Evolutionary conservation across 176 grass and related monocot genomes (phyloP), one percentile per base, ranked within the genome.

Genomic region (Elymus sibiricus): DNA sequence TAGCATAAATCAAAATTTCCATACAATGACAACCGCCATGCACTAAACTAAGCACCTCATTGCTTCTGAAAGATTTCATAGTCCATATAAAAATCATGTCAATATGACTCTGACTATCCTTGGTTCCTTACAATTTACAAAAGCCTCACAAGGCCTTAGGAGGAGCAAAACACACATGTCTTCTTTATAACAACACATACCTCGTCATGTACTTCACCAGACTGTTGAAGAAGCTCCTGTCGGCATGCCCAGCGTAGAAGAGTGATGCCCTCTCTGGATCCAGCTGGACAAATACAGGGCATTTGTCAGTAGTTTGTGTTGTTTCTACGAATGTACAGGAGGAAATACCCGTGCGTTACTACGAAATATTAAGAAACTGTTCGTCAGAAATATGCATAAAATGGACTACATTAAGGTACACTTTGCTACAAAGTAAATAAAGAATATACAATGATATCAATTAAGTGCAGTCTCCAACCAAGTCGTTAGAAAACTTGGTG

Each of bases 131-230:
- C 5, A 60, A 42, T 49, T 84, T 22, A 82, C 32, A 56, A 58
- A 1, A 70, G 14, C 16, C 27, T 72, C 37, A 2, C 28, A 49
- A 78, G 49, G 55, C 21, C 34, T 24, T 15, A 55, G 24, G 42
- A 90, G 31, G 8, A 66, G 66, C 22, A 11, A 25, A 64, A 76
- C 0, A 25, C 16, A 64, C 5, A 1, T 61, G 24, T 31, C 2
- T 1, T 62, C n/a, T 77, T 62, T 73, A 16, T 4, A 77, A 29
- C 28, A 74, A 55, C 19, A 55, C 19, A 71, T 88, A 98, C 95
- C 95, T 93, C 14, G 93, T 98, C 85, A 93, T 93, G 80, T 98
- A 95, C 77, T 83, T 81, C 72, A 95, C 69, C 14, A 98, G 91
- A 85, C 70, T 93, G 21, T 93, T 59, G 77, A 98, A 98, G 83